These are phyloP conservation scores for Neolentinus lepideus DNA, from an alignment of 1,284 basidiomycete species.

Conservation along the genomic window DNA sequence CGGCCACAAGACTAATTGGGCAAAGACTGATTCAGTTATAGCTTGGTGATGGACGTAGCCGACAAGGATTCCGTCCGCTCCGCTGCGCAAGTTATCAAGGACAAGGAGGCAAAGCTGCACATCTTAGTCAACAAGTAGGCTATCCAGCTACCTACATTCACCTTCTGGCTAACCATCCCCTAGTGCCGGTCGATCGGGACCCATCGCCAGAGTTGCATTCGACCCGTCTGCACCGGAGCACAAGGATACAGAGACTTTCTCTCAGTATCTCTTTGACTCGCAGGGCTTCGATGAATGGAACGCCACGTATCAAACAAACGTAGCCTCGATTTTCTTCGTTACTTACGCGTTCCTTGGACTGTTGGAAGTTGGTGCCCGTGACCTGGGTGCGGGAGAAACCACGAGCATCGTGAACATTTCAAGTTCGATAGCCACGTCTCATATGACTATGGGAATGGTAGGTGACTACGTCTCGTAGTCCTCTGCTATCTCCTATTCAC, in stretches of 20 bases:
- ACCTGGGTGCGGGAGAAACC: constrained; percentile 9
- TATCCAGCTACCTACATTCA: background rate
- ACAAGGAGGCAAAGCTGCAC: constrained; percentile 22
- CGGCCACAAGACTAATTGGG: background rate
- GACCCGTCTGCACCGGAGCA: constrained; percentile 10
- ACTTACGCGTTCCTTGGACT: background rate
- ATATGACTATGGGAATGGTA: background rate
- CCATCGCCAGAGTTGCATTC: constrained; percentile 9
- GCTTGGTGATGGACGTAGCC: constrained; percentile 1
- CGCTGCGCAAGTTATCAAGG: constrained; percentile 17
- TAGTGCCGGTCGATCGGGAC: constrained; percentile 17
- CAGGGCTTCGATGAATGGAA: constrained; percentile 18
- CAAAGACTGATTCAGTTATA: background rate
- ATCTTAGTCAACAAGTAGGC: constrained; percentile 26
- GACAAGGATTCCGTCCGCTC: constrained; percentile 13
- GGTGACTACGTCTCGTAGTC: background rate
- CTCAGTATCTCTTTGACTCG: constrained; percentile 13
- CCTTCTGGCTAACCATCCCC: constrained; percentile 3
- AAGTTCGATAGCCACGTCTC: background rate
- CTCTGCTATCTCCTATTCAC: background rate
- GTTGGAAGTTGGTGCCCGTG: background rate
- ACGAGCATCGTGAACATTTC: constrained; percentile 27
- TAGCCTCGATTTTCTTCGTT: background rate
- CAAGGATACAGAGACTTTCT: constrained; percentile 9
- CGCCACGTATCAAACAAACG: background rate